phyloP scores from a whole-genome alignment of 2,329 filamentous ascomycete species.

The Zopfia rhizophila region DNA sequence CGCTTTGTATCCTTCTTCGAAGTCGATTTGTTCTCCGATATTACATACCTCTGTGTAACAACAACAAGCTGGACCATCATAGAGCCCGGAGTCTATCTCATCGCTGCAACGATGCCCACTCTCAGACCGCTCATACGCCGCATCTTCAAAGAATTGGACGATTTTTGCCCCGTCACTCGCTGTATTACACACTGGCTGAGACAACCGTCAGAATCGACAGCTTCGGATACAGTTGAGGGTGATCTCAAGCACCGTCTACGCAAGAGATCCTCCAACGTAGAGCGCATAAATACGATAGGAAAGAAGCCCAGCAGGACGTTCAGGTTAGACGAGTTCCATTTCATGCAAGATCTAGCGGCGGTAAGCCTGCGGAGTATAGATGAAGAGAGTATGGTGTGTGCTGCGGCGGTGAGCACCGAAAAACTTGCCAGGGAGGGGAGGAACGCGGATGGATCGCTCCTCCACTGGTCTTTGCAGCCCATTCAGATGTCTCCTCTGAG shows the following conservation, averaged over 20 bases:
- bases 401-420: conserved; percentile 27
- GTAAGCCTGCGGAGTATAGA: conserved; percentile 22
- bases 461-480: conserved; percentile 24
- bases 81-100: conserved; percentile 31
- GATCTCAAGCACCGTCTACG: no score
- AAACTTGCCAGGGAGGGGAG: conserved; percentile 22
- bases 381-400: conserved; percentile 33
- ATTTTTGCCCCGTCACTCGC: conserved; percentile 3
- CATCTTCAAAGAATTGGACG: conserved; percentile 4
- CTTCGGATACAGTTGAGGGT: no score
- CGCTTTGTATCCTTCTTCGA: conserved; percentile 28
- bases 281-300: conserved; percentile 28
- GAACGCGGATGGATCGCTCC: conserved; percentile 28
- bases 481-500: conserved; percentile 26
- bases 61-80: conserved; percentile 31
- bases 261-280: no score
- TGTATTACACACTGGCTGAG: no score
- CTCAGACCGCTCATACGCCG: conserved; percentile 27
- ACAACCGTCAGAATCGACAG: no score
- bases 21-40: conserved; percentile 25
- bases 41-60: conserved; percentile 23
- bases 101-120: conserved; percentile 31
- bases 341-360: conserved; percentile 14
- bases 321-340: conserved; percentile 27
- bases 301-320: conserved; percentile 18